Evolutionary conservation across 176 grass and related monocot species (phyloP), one percentile per base, ranked within the genome.

Genomic region (Areca catechu): DNA sequence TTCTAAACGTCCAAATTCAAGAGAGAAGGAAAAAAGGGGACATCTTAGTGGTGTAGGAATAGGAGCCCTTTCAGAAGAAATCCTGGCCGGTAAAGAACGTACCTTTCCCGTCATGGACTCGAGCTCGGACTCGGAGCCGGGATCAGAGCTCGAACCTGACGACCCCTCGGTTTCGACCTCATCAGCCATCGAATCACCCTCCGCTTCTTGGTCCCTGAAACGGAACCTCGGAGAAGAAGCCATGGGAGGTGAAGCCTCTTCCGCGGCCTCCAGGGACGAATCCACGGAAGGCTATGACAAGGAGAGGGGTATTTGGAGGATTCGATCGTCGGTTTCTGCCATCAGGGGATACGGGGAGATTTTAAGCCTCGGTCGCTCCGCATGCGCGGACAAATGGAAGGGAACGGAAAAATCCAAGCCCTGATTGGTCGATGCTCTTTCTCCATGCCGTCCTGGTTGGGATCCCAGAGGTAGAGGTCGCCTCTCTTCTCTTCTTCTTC

Each of bases 71-170:
- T 7, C 65, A 15, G 1, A 10, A 65, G 15, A 15, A 22, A 66
- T 16, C 34, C 34, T 10, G 1, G 34, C 10, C 0, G 24, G 29
- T 16, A 48, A 22, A 57, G 19, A 48, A 22, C 37, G 34, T 49
- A 60, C 68, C 55, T 59, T 28, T 51, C 16, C 34, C 17, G 68
- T 70, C 68, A 70, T 70, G 1, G 68, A 23, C 22, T 50, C 16
- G 54, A 50, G 30, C 54, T 51, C 55, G 54, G 16, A 29, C 22
- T 51, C 55, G 5, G 29, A 57, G 21, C 9, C 68, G 5, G 7
- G 37, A 16, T 51, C 68, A 9, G 55, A 70, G 68, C 55, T 29
- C 43, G 43, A 60, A 51, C 19, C 12, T 9, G 43, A 49, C 9
- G 56, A 60, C 55, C 21, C 34, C 16, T 59, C 55, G 30, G 43